Base-by-base conservation (phyloP, 2,329 filamentous ascomycete species). In the Pestalotiopsis sp. region DNA sequence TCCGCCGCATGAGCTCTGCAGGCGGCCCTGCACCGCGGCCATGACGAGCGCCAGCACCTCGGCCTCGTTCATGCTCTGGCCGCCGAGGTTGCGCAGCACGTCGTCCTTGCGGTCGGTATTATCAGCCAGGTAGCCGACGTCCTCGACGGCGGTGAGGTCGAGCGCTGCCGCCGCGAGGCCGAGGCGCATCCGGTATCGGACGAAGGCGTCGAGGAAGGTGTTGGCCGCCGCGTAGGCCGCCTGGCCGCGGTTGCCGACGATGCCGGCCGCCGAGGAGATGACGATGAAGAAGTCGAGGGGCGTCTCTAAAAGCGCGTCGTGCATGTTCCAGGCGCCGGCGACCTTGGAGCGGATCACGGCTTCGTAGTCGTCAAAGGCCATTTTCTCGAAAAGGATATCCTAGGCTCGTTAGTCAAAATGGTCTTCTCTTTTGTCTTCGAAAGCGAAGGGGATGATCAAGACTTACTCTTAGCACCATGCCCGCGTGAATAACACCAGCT, bases 21-120 rank as follows among this genome's bases (percentile, higher is more conserved):
- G 73, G 31, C 80, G 78, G 1, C 85, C 85, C 5, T 76, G 80
- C 49, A 89, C 84, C 20, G 86, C 84, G 0, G 85, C 83, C 1
- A 81, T 83, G 1, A 89, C 77, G 0, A 89, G 79, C 0, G 86
- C 86, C 1, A 88, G 77, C 0, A 89, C 85, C 75, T 89, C 87
- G 5, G 82, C 81, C 72, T 85, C 83, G 71, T 81, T 82, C 71
- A 90, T 83, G 5, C 78, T 79, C 70, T 86, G 81, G 57, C 85
- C 84, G 3, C 81, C 81, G 0, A 86, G 77, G 36, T 85, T 86
- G 71, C 84, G 83, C 62, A 86, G 83, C 0, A 85, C 83, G 69
- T 85, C 81, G 1, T 78, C 78, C 6, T 79, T 78, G 49, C 79
- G 81, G 61, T 78, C 80, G 0, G 78, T 77, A 69, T 84, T 84